Conservation (phyloP, 2,329 filamentous ascomycete species). For the Shiraia bambusicola region DNA sequence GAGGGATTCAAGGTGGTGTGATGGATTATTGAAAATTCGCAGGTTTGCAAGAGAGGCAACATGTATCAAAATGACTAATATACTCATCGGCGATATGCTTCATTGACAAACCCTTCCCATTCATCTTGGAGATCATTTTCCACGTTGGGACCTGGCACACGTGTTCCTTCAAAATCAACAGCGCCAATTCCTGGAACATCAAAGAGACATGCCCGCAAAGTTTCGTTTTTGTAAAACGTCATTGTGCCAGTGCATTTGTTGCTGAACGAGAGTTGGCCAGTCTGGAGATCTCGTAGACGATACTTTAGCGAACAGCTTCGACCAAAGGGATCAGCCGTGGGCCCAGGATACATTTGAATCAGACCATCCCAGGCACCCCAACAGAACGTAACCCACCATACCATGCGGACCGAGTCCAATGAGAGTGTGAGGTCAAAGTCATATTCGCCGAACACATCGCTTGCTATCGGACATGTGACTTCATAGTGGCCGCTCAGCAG, state of each 20-base stretch:
- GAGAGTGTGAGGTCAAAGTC: conserved; percentile 44
- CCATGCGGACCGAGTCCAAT: conserved; percentile 23
- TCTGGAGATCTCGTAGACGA: conserved; percentile 35
- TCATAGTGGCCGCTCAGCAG: conserved; percentile 51
- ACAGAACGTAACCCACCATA: conserved; percentile 53
- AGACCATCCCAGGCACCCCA: conserved; percentile 48
- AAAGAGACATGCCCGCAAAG: conserved; percentile 7
- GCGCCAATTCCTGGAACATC: no score
- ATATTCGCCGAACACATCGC: conserved; percentile 12
- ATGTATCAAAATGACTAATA: no score
- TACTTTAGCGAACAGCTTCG: conserved; percentile 23
- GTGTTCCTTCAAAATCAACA: no score
- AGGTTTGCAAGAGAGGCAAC: no score
- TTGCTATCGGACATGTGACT: conserved; percentile 33
- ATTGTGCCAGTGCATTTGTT: conserved; percentile 39
- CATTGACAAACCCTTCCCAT: no score
- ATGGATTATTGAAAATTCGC: no score
- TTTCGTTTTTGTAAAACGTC: conserved; percentile 21
- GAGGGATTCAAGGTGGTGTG: no score
- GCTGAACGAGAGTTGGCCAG: conserved; percentile 30
- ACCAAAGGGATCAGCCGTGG: conserved; percentile 9
- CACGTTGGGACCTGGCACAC: no score
- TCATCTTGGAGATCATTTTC: no score
- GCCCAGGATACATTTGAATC: conserved; percentile 41
- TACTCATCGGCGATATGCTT: no score